phyloP scores from a whole-genome alignment of 1,284 basidiomycete species.

The Ceratobasidium sp. region DNA sequence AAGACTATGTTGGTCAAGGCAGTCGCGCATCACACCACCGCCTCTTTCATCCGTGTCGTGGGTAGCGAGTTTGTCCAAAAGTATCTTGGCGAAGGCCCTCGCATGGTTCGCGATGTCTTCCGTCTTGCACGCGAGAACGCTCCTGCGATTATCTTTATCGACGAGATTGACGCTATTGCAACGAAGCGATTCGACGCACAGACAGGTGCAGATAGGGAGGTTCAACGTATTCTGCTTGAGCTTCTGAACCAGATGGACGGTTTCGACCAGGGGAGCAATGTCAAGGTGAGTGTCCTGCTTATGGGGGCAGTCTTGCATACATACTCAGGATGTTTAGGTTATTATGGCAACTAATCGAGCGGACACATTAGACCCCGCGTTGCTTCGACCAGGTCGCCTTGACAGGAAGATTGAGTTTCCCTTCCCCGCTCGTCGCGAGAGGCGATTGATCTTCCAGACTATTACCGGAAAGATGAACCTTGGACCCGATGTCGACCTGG shows the following conservation, averaged over 20 bases:
- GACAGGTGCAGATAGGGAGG: slow-evolving; percentile 98
- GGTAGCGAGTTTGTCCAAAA: slow-evolving; percentile 99
- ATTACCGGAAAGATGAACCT: slow-evolving; percentile 98
- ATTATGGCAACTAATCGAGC: slow-evolving; percentile 99
- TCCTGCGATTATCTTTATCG: slow-evolving; percentile 99
- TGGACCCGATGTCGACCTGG: slow-evolving; percentile 96
- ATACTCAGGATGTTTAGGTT: slow-evolving; percentile 68
- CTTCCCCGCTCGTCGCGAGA: slow-evolving; percentile 92
- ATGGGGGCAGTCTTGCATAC: too few relatives aligned
- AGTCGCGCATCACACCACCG: slow-evolving; percentile 97
- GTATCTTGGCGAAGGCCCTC: slow-evolving; percentile 98
- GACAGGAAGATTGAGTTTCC: slow-evolving; percentile 99
- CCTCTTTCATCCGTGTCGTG: slow-evolving; percentile 97
- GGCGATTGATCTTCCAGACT: slow-evolving; percentile 98
- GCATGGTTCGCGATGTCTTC: slow-evolving; percentile 99
- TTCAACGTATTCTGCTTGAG: slow-evolving; percentile 99
- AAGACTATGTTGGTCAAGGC: slow-evolving; percentile 99
- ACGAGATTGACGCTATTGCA: slow-evolving; percentile 99
- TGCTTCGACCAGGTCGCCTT: slow-evolving; percentile 96
- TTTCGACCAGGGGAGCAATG: slow-evolving; percentile 98
- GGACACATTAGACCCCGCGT: slow-evolving; percentile 95
- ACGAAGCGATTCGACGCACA: slow-evolving; percentile 99
- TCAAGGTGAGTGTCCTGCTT: slow-evolving; percentile 78
- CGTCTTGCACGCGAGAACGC: slow-evolving; percentile 97
- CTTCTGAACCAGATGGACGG: slow-evolving; percentile 99